Base-by-base conservation (phyloP, 495 filamentous ascomycete species). In the Hypoxylon lienhwacheense region DNA sequence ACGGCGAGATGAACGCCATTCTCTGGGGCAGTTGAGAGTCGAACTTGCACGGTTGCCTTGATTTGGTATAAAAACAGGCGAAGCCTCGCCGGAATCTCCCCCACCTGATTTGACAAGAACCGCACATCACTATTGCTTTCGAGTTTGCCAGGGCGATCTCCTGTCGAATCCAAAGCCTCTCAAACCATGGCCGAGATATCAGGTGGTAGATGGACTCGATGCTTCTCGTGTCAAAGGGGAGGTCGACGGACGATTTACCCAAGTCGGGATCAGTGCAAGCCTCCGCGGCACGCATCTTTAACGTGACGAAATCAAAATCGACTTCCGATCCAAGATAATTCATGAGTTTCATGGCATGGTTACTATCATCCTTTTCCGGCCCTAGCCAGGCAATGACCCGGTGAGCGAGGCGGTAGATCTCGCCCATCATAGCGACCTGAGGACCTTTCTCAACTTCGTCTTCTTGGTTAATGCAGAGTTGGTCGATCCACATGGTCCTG, bases 381-480 rank as follows among this genome's bases (percentile, higher is more conserved):
- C 67, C 63, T n/a, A 70, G 61, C 60, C 63, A 68, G 11, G 48
- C 64, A 28, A 68, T 21, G 7, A 68, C 61, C 12, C 49, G 47
- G 15, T 32, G 15, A 12, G 67, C 67, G 24, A 42, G 33, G 14
- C 48, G 63, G 26, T 41, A 70, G 15, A 70, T 67, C 8, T 60
- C 45, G 7, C 37, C 60, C 64, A 66, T 65, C 25, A 61, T 57
- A 4, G 47, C 39, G 41, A 68, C 61, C 21, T 68, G 61, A 4
- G 40, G 44, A 8, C 53, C 47, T 46, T 63, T 70, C 52, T 68
- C 66, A 12, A 19, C 14, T 7, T 45, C 21, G 26, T 67, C 16
- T 39, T 8, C 12, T 46, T 60, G 50, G 19, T 54, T 21, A 15
- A 54, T 54, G 16, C 49, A 54, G 19, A 50, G 43, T 1, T 49